These are phyloP conservation scores for Penicillium atrosanguineum DNA, from an alignment of 495 filamentous ascomycete genomes.

Conservation along the genomic window DNA sequence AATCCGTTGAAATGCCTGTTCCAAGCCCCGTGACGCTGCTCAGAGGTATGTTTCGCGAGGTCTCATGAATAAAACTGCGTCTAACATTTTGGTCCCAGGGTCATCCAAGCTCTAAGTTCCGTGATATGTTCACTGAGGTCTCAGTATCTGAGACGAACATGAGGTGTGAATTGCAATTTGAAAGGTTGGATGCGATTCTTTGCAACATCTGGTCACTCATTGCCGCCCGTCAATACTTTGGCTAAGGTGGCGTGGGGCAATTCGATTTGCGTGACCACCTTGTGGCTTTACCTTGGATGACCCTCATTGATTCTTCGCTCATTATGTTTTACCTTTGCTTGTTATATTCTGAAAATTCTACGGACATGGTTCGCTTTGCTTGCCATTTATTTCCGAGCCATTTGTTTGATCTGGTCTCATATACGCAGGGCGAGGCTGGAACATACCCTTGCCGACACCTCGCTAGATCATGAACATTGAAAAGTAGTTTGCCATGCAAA, in stretches of 20 bases:
- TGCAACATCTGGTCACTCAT: constrained; percentile 25
- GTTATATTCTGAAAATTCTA: constrained; percentile 16
- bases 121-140: constrained; percentile 30
- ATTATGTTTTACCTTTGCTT: constrained; percentile 15
- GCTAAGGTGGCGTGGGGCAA: constrained; percentile 20
- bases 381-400: constrained; percentile 4
- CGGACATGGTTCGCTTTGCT: constrained; percentile 8
- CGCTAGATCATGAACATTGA: neutral
- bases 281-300: constrained; percentile 14
- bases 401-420: neutral
- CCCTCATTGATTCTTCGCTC: constrained; percentile 14
- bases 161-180: constrained; percentile 34
- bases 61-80: neutral
- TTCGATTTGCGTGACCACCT: constrained; percentile 15
- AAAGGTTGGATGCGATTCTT: constrained; percentile 33
- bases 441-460: neutral
- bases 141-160: constrained; percentile 28
- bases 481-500: neutral
- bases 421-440: neutral
- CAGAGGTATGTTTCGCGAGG: constrained; percentile 29
- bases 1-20: constrained; percentile 28
- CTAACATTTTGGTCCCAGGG: constrained; percentile 24
- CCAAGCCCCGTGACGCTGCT: constrained; percentile 37
- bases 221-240: constrained; percentile 20
- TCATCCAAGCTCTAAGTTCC: constrained; percentile 53